Conservation (phyloP, 805 yeast species). For the Yamadazyma philogaea region DNA sequence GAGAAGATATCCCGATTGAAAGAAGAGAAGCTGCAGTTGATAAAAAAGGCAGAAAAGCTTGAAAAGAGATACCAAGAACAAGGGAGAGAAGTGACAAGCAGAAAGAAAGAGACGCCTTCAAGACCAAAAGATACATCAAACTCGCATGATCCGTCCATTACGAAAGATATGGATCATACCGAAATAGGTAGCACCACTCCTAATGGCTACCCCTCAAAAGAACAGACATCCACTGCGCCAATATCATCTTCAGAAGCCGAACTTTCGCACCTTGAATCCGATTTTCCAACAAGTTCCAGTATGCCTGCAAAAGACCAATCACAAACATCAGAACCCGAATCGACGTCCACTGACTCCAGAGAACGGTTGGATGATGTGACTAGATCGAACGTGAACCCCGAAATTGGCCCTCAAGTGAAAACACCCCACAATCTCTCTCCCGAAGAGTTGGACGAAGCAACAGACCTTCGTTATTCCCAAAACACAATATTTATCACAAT, state of each 20-base stretch:
- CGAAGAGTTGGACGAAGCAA: constrained; percentile 4
- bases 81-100: neutral
- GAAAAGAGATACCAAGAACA: neutral
- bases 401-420: constrained; percentile 3
- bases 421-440: neutral
- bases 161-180: neutral
- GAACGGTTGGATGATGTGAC: neutral
- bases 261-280: neutral
- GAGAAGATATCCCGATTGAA: constrained; percentile 5
- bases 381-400: neutral
- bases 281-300: neutral
- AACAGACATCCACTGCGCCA: no score
- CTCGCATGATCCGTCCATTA: neutral
- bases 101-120: neutral
- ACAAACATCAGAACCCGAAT: neutral
- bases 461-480: constrained; percentile 8
- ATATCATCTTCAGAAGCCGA: neutral
- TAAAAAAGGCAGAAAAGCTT: neutral
- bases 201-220: neutral
- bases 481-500: constrained; percentile 3
- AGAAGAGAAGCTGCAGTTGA: constrained; percentile 8
- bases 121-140: neutral
- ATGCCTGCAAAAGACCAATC: neutral
- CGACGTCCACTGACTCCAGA: neutral
- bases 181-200: neutral